phyloP scores from a whole-genome alignment of 2,329 filamentous ascomycete species.

The Cadophora sp. region DNA sequence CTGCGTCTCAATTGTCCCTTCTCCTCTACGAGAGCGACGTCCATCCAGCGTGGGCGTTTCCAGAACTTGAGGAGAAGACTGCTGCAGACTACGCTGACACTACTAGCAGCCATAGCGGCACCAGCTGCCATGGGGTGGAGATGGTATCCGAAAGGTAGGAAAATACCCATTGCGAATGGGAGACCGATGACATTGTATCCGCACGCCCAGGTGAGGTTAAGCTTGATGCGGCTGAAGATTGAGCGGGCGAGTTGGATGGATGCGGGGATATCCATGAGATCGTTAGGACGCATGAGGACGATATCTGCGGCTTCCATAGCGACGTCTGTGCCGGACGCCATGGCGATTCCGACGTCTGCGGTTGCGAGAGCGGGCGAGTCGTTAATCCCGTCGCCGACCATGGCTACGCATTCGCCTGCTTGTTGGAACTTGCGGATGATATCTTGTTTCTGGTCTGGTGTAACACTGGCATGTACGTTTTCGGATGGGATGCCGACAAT shows the following conservation, averaged over 20 bases:
- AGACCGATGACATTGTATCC: constrained; percentile 91
- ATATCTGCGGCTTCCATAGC: constrained; percentile 97
- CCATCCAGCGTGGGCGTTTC: constrained; percentile 87
- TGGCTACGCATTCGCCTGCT: constrained; percentile 80
- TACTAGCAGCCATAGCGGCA: constrained; percentile 90
- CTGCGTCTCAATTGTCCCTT: constrained; percentile 51
- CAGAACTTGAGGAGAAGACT: constrained; percentile 87
- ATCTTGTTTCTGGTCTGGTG: constrained; percentile 87
- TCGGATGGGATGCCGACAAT: constrained; percentile 80
- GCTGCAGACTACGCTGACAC: constrained; percentile 87
- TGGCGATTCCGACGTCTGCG: constrained; percentile 90
- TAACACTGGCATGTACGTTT: constrained; percentile 85
- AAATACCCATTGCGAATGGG: constrained; percentile 96
- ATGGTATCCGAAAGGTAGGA: constrained; percentile 86
- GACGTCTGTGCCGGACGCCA: constrained; percentile 92
- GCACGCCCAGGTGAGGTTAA: constrained; percentile 93
- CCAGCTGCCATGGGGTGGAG: constrained; percentile 95
- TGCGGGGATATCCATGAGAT: constrained; percentile 92
- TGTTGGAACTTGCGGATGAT: constrained; percentile 82
- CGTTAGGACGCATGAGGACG: constrained; percentile 91
- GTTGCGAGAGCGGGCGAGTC: constrained; percentile 95
- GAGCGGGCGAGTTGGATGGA: constrained; percentile 80
- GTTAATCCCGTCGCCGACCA: constrained; percentile 99
- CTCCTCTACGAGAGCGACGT: constrained; percentile 70
- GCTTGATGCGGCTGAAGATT: constrained; percentile 92